phyloP scores from a whole-genome alignment of 768 basidiomycete species.

The Leucosporidium creatinivorum region DNA sequence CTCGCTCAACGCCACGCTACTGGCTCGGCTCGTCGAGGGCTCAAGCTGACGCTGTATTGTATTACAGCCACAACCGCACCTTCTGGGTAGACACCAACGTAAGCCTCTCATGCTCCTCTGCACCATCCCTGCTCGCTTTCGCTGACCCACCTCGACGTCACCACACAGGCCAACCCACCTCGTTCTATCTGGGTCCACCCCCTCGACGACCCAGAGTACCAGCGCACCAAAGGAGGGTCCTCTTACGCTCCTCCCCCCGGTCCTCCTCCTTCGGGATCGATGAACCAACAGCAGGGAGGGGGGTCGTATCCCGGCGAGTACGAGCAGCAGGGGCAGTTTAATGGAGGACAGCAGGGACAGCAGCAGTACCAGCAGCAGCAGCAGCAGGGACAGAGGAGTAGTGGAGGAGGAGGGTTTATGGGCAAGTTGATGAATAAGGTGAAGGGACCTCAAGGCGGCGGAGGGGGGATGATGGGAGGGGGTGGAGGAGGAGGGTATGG shows the following conservation, averaged over 20 bases:
- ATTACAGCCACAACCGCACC: slow-evolving; percentile 9
- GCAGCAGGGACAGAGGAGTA: slow-evolving; percentile 4
- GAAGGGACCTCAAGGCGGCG: background rate
- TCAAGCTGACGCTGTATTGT: too few species aligned
- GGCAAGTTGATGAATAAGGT: slow-evolving; percentile 12
- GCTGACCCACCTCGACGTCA: background rate
- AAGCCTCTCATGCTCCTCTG: too few species aligned
- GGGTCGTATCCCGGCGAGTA: background rate
- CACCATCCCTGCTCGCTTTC: too few species aligned
- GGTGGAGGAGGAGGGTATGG: too few species aligned
- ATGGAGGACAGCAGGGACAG: background rate
- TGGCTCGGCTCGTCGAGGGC: too few species aligned
- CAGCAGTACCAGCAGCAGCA: slow-evolving; percentile 5
- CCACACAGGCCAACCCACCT: slow-evolving; percentile 50
- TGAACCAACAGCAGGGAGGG: background rate
- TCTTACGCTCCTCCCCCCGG: slow-evolving; percentile 19
- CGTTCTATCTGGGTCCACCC: slow-evolving; percentile 68
- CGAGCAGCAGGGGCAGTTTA: background rate
- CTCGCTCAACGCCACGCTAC: background rate
- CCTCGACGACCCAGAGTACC: slow-evolving; percentile 59
- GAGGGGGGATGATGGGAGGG: too few species aligned
- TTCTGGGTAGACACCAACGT: slow-evolving; percentile 30
- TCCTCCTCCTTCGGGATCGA: slow-evolving; percentile 11
- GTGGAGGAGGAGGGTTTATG: background rate
- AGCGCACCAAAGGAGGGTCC: slow-evolving; percentile 49